Evolutionary conservation across 2,329 filamentous ascomycete genomes (phyloP), one percentile per base, ranked within the genome.

Genomic region (Beauveria caledonica): DNA sequence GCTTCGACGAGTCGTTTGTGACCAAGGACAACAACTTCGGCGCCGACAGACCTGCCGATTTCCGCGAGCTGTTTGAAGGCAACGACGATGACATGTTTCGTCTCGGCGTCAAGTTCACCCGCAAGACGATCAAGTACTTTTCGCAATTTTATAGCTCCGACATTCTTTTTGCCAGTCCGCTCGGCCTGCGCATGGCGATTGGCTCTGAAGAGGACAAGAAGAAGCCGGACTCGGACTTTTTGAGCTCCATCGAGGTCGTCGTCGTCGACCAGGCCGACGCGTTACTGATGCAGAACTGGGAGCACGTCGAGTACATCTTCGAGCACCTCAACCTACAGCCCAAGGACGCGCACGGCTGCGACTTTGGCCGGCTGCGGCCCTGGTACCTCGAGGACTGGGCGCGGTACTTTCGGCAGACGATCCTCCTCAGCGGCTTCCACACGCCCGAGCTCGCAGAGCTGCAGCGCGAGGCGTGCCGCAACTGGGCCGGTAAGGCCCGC

Each of bases 61-160:
- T 96, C 74, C 81, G 83, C 25, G 89, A 96, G 60, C 80, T 97
- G 0, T 99, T 99, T 69, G 87, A 87, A 63, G 94, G 94, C 62
- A 97, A 97, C 70, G 91, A 96, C 71, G 94, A 97, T 71, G 94
- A 99, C 75, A 94, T 95, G 83, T 99, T 97, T 76, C 86, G 93
- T 3, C 78, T 97, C 2, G 94, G 93, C n/a, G 75, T 99, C 70
- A 99, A 97, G 74, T 95, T 99, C 72, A 97, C 94, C 0, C 85
- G 94, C 63, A 97, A 97, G 75, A 96, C 92, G 0, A 80, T 97
- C 70, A 97, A 97, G 72, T 94, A 89, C 71, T 99, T 96, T 76
- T 84, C 93, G 0, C 89, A 92, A 63, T 99, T 99, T 72, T 97
- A 97, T 78, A 93, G 88, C 71, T 96, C 92, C 10, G 94, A 99